Evolutionary conservation across 164 flowering plant genomes (phyloP).

Genomic region (Santalum album): DNA sequence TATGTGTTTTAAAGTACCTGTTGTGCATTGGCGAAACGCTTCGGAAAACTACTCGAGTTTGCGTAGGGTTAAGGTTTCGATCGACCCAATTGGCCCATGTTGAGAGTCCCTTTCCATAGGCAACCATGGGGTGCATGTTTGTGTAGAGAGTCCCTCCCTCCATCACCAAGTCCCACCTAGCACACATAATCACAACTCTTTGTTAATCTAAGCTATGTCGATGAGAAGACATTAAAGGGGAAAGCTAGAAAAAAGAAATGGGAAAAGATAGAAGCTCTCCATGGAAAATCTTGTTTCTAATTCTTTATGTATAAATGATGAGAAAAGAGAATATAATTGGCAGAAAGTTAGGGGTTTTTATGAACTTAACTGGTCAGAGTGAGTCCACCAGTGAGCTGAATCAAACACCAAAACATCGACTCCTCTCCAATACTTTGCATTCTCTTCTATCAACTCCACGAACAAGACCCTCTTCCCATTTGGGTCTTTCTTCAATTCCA

Average conservation of each 20-base stretch:
- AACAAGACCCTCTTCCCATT: conserved; percentile 40
- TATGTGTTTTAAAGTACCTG: conserved; percentile 26
- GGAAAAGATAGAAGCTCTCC: too few species aligned
- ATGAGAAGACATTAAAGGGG: not conserved
- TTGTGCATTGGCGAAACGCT: conserved; percentile 83
- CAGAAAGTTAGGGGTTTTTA: conserved; percentile 21
- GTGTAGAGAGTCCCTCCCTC: conserved; percentile 39
- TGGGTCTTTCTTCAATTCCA: conserved; percentile 49
- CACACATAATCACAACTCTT: not conserved
- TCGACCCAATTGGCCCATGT: conserved; percentile 94
- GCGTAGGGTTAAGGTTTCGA: conserved; percentile 51
- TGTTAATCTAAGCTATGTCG: too few species aligned
- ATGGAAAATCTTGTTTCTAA: not conserved
- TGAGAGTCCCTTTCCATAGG: conserved; percentile 65
- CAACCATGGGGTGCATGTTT: conserved; percentile 66
- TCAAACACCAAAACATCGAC: conserved; percentile 58
- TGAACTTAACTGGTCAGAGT: conserved; percentile 51
- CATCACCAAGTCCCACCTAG: conserved; percentile 78
- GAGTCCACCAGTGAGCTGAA: conserved; percentile 97
- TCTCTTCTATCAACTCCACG: conserved; percentile 42
- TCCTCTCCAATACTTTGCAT: conserved; percentile 39
- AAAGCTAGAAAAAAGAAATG: not conserved
- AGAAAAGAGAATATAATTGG: not conserved
- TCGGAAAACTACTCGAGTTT: conserved; percentile 57
- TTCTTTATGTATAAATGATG: not conserved